Conservation (phyloP, 208 protist genomes). For the Phytomonas serpens region DNA sequence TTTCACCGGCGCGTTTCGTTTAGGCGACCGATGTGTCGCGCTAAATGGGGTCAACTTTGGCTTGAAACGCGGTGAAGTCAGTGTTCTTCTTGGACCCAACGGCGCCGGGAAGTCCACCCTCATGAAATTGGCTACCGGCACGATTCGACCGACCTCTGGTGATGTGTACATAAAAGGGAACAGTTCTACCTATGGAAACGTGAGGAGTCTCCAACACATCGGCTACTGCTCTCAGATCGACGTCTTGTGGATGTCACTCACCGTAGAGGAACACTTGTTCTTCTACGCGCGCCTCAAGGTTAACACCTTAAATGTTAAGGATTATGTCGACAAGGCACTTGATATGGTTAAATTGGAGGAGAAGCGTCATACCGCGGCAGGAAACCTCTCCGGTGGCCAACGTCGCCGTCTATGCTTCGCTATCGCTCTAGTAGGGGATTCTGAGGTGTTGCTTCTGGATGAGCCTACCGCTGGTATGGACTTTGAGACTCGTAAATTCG, state of each 20-base stretch:
- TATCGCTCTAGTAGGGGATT: conserved; percentile 78
- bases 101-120: conserved; percentile 80
- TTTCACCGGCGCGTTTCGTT: conserved; percentile 48
- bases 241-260: conserved; percentile 89
- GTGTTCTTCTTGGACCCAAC: conserved; percentile 79
- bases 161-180: conserved; percentile 61
- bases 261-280: conserved; percentile 86
- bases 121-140: conserved; percentile 68
- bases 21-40: conserved; percentile 38
- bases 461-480: conserved; percentile 92
- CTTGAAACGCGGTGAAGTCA: conserved; percentile 62
- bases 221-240: conserved; percentile 93
- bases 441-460: conserved; percentile 75
- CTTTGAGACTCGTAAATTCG: conserved; percentile 42
- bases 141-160: conserved; percentile 49
- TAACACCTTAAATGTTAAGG: conserved; percentile 28
- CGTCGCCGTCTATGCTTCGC: conserved; percentile 74
- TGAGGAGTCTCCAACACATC: conserved; percentile 49
- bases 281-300: conserved; percentile 92
- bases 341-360: conserved; percentile 45
- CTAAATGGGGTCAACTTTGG: conserved; percentile 61
- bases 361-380: conserved; percentile 39
- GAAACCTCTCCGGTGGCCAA: conserved; percentile 68
- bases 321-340: conserved; percentile 38
- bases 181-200: background rate